A percentile compares a stretch with the other conserved stretches of the same genome.
phyloP scores from a whole-genome alignment of 1,284 basidiomycete genomes.

The Trametes versicolor region DNA sequence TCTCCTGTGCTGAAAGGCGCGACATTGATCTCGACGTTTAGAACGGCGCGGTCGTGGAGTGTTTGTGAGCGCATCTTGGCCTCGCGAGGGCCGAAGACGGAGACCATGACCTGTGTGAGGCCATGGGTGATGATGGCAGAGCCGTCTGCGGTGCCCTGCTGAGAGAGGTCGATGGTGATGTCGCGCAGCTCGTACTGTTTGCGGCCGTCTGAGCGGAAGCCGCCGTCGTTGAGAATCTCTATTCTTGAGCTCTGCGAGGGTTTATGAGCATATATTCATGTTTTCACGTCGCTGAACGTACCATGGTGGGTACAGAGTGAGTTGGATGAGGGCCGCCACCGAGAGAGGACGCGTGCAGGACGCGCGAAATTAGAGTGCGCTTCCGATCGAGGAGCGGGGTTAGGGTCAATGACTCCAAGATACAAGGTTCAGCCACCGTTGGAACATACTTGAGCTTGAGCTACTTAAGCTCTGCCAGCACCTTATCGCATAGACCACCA shows the following conservation, averaged over 20 bases:
- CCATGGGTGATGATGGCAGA: constrained; percentile 89
- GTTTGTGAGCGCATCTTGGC: constrained; percentile 80
- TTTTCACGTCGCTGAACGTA: constrained; percentile 5
- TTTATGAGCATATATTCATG: neutral
- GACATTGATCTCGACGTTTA: constrained; percentile 88
- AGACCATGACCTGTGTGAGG: constrained; percentile 87
- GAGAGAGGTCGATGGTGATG: constrained; percentile 80
- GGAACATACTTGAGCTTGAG: neutral
- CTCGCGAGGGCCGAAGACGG: constrained; percentile 93
- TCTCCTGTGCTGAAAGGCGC: constrained; percentile 89
- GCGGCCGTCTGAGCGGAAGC: constrained; percentile 91
- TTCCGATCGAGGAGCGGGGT: constrained; percentile 13
- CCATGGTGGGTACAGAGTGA: constrained; percentile 22
- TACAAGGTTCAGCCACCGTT: constrained; percentile 13
- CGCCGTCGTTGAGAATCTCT: constrained; percentile 91
- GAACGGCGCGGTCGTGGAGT: constrained; percentile 83
- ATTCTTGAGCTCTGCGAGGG: constrained; percentile 72
- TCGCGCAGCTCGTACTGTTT: constrained; percentile 91
- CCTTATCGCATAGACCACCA: neutral
- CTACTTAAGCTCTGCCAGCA: constrained; percentile 7
- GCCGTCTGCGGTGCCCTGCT: constrained; percentile 86
- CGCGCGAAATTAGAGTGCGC: constrained; percentile 3
- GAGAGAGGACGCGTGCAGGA: neutral
- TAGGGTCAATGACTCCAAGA: constrained; percentile 28
- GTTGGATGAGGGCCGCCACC: neutral